Percentiles rank a stretch among this genome's conserved stretches.
These are phyloP conservation scores for Chamaecrista fasciculata DNA, from an alignment of 306 rosid species.

Conservation along the genomic window DNA sequence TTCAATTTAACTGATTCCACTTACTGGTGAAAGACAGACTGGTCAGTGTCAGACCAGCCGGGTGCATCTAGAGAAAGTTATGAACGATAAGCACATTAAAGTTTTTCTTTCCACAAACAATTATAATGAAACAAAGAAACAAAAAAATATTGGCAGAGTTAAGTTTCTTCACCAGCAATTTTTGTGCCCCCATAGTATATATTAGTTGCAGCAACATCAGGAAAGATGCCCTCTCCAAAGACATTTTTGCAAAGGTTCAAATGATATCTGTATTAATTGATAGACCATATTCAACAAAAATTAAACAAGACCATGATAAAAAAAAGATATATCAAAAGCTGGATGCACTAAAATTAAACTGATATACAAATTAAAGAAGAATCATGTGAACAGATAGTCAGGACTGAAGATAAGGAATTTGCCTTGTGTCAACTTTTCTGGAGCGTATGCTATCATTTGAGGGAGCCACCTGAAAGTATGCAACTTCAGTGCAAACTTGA, in stretches of 20 bases:
- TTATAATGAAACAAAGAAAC: neutral
- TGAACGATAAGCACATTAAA: neutral
- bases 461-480: constrained; percentile 96
- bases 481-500: constrained; percentile 98
- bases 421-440: constrained; percentile 70
- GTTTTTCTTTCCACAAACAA: neutral
- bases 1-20: neutral
- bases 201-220: constrained; percentile 73
- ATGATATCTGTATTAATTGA: constrained; percentile 66
- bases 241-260: constrained; percentile 92
- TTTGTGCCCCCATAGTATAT: constrained; percentile 83
- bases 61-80: neutral
- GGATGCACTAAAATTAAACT: neutral
- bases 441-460: constrained; percentile 86
- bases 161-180: constrained; percentile 55
- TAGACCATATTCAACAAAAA: constrained; percentile 1
- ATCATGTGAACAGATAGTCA: constrained; percentile 27
- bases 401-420: constrained; percentile 29
- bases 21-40: neutral
- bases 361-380: constrained; percentile 12
- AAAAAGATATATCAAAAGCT: constrained; percentile 1
- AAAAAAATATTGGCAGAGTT: constrained; percentile 4
- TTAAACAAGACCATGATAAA: constrained; percentile 12
- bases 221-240: constrained; percentile 82
- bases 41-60: neutral